A percentile compares a stretch with the other conserved stretches of the same genome.
phyloP scores from a whole-genome alignment of 2,329 filamentous ascomycete genomes.

The Cadophora sp. region DNA sequence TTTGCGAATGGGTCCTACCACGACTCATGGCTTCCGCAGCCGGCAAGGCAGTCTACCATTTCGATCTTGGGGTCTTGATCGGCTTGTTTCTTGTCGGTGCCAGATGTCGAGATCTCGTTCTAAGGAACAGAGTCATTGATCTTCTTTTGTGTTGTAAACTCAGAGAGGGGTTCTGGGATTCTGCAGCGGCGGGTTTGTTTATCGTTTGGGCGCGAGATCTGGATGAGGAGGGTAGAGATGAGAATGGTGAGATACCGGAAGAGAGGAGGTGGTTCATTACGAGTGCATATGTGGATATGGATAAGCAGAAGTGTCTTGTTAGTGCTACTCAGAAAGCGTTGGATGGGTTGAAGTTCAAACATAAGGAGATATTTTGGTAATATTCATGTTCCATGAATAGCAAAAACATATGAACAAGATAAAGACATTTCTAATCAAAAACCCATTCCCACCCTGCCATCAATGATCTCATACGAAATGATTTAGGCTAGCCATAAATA shows the following conservation, averaged over 20 bases:
- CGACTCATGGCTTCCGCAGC: slow-evolving; percentile 1
- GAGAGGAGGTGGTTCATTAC: slow-evolving; percentile 22
- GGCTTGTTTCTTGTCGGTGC: slow-evolving; percentile 14
- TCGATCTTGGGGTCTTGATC: slow-evolving; percentile 18
- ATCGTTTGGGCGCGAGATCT: slow-evolving; percentile 15
- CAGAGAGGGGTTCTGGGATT: slow-evolving; percentile 26
- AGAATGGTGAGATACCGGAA: slow-evolving; percentile 22
- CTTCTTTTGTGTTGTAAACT: slow-evolving; percentile 7
- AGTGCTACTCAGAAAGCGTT: slow-evolving; percentile 13
- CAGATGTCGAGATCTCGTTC: slow-evolving; percentile 17
- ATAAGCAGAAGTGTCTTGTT: slow-evolving; percentile 12
- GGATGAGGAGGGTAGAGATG: slow-evolving; percentile 23
- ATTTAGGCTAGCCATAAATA: not conserved
- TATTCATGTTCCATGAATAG: not conserved
- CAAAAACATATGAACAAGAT: not conserved
- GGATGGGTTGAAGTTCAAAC: not conserved
- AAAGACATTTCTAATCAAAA: not conserved
- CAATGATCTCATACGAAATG: not conserved
- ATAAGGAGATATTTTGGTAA: slow-evolving; percentile 14
- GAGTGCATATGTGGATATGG: slow-evolving; percentile 20
- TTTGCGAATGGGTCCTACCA: slow-evolving; percentile 19
- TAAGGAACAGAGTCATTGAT: slow-evolving; percentile 16
- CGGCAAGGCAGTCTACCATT: slow-evolving; percentile 12
- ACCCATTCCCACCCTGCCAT: not conserved
- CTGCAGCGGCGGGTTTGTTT: not conserved